Base-by-base conservation (phyloP, 495 filamentous ascomycete genomes). In the Aspergillus saccharolyticus region DNA sequence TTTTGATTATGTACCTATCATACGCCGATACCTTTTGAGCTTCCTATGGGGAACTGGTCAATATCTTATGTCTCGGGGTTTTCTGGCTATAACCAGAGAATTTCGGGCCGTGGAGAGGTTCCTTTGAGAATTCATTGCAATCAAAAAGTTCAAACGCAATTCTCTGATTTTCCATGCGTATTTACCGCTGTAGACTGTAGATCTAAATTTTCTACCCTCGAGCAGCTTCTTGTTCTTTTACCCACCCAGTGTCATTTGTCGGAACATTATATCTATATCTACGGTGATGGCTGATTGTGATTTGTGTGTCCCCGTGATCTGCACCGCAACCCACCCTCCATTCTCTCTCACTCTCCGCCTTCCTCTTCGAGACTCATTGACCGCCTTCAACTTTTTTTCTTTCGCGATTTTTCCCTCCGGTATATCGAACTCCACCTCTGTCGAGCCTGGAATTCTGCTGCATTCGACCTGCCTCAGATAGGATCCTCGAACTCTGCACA, bases 51-150 rank as follows among this genome's bases (percentile, higher is more conserved):
- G 55, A 39, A 62, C 70, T 76, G 74, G 74, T 78, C 74, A 78
- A 78, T 72, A 64, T 63, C 58, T 67, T 61, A 60, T 52, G 43
- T 58, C 49, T 55, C 48, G 44, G 52, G 56, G 49, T 44, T 61
- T 53, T 59, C 25, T 61, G 55, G 52, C 63, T 60, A 51, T 55
- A 59, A 51, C 52, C 42, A n/a, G 4, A 1, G 52, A 53, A 44
- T 57, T 53, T 33, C 55, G 66, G 67, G 69, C 66, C 61, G 68
- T 78, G 75, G 70, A 75, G 71, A 72, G 72, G 74, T 75, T 30
- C 50, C 45, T 43, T 63, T 63, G 66, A 73, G 62, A 66, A 66
- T 74, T 76, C 73, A 70, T 64, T 60, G 44, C 52, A 61, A 64
- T 67, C 59, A 62, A 68, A 70, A 66, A 64, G 52, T 57, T 57